Conservation (phyloP, 768 basidiomycete species). For the Symmetrospora coprosmae region DNA sequence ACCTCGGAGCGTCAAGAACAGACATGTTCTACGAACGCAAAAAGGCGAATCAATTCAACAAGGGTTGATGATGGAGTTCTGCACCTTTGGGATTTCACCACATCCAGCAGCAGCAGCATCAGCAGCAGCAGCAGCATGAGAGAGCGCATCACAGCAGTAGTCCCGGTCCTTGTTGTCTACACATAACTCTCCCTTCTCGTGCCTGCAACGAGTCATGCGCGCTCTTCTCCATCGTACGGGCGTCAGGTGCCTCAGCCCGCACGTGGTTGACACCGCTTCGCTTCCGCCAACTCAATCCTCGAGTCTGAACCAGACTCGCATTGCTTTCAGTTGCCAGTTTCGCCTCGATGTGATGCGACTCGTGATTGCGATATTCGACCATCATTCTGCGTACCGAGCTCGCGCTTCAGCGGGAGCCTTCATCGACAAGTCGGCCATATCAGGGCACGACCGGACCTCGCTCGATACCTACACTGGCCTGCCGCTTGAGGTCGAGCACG, state of each 20-base stretch:
- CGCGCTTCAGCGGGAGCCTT: conserved; percentile 4
- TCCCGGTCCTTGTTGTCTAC: no score
- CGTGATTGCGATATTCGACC: conserved; percentile 13
- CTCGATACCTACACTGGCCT: conserved; percentile 18
- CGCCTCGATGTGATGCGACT: conserved; percentile 6
- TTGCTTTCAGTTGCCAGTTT: not conserved
- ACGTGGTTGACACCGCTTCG: no score
- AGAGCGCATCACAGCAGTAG: no score
- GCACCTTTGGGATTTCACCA: not conserved
- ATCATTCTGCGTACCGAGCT: not conserved
- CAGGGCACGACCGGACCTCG: conserved; percentile 10
- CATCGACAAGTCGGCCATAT: not conserved
- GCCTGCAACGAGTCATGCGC: not conserved
- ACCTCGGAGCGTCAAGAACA: conserved; percentile 72
- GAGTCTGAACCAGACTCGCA: no score
- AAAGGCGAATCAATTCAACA: conserved; percentile 12
- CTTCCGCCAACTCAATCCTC: no score
- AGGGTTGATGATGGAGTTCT: no score
- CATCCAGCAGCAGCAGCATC: not conserved
- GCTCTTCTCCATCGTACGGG: not conserved
- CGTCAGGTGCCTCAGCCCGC: not conserved
- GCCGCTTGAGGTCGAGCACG: conserved; percentile 15
- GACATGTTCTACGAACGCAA: conserved; percentile 76
- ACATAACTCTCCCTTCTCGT: not conserved
- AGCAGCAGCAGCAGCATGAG: no score